Conservation (phyloP, 805 yeast genomes). For the Pichia membranifaciens region DNA sequence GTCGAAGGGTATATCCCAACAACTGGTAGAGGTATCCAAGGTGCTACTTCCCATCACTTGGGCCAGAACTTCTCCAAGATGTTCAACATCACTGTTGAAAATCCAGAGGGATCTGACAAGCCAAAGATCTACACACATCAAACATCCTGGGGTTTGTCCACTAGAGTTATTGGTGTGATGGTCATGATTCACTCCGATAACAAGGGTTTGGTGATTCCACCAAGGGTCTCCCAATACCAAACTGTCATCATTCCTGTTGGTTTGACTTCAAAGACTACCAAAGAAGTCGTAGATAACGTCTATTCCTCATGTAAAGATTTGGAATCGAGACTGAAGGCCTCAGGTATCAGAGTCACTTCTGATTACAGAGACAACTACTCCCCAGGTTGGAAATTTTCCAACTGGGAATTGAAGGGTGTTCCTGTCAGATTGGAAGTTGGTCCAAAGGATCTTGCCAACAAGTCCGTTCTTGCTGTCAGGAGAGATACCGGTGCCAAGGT, state of each 20-base stretch:
- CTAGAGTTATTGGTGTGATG: constrained; percentile 99
- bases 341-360: constrained; percentile 70
- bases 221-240: constrained; percentile 91
- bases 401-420: constrained; percentile 93
- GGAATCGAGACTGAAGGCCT: constrained; percentile 52
- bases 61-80: constrained; percentile 98
- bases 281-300: constrained; percentile 66
- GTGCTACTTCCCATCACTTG: constrained; percentile 96
- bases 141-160: constrained; percentile 98
- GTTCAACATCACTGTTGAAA: constrained; percentile 94
- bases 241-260: constrained; percentile 94
- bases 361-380: constrained; percentile 93
- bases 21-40: constrained; percentile 99
- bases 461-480: constrained; percentile 82
- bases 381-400: constrained; percentile 98
- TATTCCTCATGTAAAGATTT: constrained; percentile 63
- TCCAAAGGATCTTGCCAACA: constrained; percentile 84
- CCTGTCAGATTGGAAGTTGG: constrained; percentile 94
- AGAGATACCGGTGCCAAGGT: constrained; percentile 82
- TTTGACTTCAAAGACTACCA: constrained; percentile 76
- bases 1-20: constrained; percentile 96
- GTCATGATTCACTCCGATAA: constrained; percentile 98
- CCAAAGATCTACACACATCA: constrained; percentile 89
- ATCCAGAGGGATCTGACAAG: constrained; percentile 83
- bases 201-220: constrained; percentile 97